These are phyloP conservation scores for Pisolithus sp. DNA, from an alignment of 768 basidiomycete genomes.

Conservation along the genomic window DNA sequence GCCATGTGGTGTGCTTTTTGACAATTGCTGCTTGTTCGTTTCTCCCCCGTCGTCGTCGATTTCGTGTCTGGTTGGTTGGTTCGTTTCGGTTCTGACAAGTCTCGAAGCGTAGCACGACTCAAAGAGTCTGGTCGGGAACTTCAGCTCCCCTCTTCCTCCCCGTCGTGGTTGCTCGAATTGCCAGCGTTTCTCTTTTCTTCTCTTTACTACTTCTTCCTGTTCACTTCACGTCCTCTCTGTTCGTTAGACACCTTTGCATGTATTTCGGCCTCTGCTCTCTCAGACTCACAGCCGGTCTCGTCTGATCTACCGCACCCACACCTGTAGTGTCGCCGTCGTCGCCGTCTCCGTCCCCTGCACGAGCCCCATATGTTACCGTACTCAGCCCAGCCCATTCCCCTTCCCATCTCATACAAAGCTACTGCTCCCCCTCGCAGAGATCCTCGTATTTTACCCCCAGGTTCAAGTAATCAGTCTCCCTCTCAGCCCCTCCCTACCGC, in stretches of 20 bases:
- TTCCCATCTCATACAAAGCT: constrained; percentile 26
- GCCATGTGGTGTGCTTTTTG: too few species aligned
- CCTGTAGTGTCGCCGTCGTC: constrained; percentile 9
- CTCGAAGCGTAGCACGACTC: too few species aligned
- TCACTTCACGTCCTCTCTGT: background rate
- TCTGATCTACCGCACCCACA: constrained; percentile 33
- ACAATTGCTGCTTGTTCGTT: too few species aligned
- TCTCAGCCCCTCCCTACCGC: constrained; percentile 1
- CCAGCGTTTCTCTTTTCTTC: background rate
- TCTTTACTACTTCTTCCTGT: background rate
- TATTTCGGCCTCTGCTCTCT: constrained; percentile 16
- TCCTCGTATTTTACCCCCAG: constrained; percentile 19
- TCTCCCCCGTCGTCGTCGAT: too few species aligned
- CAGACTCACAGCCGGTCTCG: constrained; percentile 41
- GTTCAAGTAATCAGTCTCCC: constrained; percentile 22
- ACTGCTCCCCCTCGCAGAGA: constrained; percentile 24
- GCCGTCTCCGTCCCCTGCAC: constrained; percentile 21
- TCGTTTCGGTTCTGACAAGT: too few species aligned
- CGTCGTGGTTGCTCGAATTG: background rate
- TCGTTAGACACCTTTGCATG: constrained; percentile 17
- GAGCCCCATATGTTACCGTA: constrained; percentile 55
- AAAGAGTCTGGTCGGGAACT: too few species aligned
- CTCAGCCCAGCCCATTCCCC: constrained; percentile 28
- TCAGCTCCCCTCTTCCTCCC: background rate
- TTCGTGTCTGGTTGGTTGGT: too few species aligned